Evolutionary conservation across 805 yeast genomes (phyloP), one percentile per base, ranked within the genome.

Genomic region (Saccharomyces jurei): DNA sequence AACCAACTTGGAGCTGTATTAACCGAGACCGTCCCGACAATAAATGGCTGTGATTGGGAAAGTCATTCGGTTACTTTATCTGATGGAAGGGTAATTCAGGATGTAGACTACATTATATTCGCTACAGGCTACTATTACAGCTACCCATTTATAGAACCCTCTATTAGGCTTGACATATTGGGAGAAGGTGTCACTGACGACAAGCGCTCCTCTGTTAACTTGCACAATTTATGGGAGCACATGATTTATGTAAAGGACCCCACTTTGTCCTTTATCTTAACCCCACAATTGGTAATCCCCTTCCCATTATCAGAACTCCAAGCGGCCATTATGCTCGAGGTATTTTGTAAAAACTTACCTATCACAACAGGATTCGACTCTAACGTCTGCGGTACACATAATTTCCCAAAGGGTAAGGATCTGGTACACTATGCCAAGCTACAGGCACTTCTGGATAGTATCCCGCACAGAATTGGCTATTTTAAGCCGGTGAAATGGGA

Each of bases 271-370:
- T 75, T 86, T 32, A 76, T 86, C 36, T 84, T 87, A 0, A 69
- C 84, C 14, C 86, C 87, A 1, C 74, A 81, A 44, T 78, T 80
- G 57, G 81, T 82, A 4, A 70, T 85, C 0, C 87, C 89, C 5
- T 82, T 84, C 57, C 75, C 87, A 52, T 70, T 79, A 1, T 78
- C 86, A 14, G 83, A 80, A 61, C 71, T 80, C 50, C 94, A 87
- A 64, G 89, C 86, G 0, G 74, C 83, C 6, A 77, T 83, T 63
- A 72, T 87, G 30, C 80, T 87, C 2, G 74, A 89, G 54, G 81
- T 82, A 2, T 81, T 86, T 71, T 66, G 80, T 4, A 83, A 83
- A 0, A 74, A 82, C 47, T 65, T 87, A 1, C 11, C 59, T 14
- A 67, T 84, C 13, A 89, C 90, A 1, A 46, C 75, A 0, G 52